These are phyloP conservation scores for Suhomyces wounanorum DNA, from an alignment of 1,139 yeast species.

Conservation along the genomic window DNA sequence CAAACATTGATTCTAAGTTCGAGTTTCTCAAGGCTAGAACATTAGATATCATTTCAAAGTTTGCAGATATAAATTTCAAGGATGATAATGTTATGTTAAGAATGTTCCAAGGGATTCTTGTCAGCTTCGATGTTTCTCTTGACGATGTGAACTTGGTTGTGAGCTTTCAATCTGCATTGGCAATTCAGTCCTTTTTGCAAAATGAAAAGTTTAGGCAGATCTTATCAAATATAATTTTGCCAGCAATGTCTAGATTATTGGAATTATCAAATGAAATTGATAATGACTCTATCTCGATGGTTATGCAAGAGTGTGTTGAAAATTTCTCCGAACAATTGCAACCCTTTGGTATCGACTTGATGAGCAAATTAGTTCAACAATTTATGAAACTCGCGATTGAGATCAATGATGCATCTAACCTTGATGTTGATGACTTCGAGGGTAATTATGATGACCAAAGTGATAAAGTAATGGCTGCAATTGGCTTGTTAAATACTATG, in stretches of 20 bases:
- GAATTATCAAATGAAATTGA: slow-evolving; percentile 80
- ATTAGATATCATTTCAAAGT: slow-evolving; percentile 72
- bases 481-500: slow-evolving; percentile 84
- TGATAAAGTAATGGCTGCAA: slow-evolving; percentile 85
- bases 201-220: slow-evolving; percentile 68
- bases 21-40: slow-evolving; percentile 85
- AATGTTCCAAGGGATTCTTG: slow-evolving; percentile 68
- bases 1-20: slow-evolving; percentile 63
- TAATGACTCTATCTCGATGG: slow-evolving; percentile 82
- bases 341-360: slow-evolving; percentile 89
- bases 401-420: slow-evolving; percentile 59
- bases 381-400: slow-evolving; percentile 74
- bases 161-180: slow-evolving; percentile 80
- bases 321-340: slow-evolving; percentile 83
- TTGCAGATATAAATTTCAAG: slow-evolving; percentile 63
- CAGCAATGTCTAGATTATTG: slow-evolving; percentile 79
- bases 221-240: slow-evolving; percentile 67
- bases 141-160: slow-evolving; percentile 66
- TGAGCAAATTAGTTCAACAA: slow-evolving; percentile 78
- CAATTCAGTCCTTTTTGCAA: slow-evolving; percentile 76
- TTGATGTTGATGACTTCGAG: slow-evolving; percentile 41
- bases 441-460: slow-evolving; percentile 53
- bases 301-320: slow-evolving; percentile 96
- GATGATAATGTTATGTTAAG: slow-evolving; percentile 50
- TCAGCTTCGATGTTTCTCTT: slow-evolving; percentile 49